Base-by-base conservation (phyloP, 345 rosid species). In the Eucalyptus cloeziana region DNA sequence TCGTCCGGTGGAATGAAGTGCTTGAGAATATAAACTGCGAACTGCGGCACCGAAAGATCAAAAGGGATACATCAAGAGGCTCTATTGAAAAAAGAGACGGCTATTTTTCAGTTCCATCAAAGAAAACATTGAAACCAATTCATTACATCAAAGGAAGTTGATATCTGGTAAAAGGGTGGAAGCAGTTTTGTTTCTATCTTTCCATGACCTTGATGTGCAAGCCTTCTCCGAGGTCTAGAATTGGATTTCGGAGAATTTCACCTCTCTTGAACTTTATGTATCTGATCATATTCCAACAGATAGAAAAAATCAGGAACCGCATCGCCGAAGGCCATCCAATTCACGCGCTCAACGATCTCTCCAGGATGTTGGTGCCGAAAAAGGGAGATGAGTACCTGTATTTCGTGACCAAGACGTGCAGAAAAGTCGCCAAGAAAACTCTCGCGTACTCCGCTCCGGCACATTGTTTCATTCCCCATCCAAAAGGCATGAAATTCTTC, bases 401-500 rank as follows among this genome's bases (percentile, higher is more conserved):
- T 67, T 16, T 67, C 12, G 22, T 31, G 79, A 67, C 40, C 79
- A 67, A 67, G 22, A 67, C 12, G 79, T 67, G 40, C 40, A 67
- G 43, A 31, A 67, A 67, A 67, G 79, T 67, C 43, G 22, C 79
- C 43, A 67, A 8, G 79, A 67, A 60, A 19, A 88, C 86, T 71
- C 87, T 88, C 7, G 86, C 16, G 45, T 86, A 91, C 33, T 91
- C 93, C 10, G 90, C 91, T 21, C 94, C 94, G 6, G 89, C 91
- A 47, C 92, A 88, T 40, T 91, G 90, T 52, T 87, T 92, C 60
- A 81, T 89, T 33, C 94, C 92, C 45, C 89, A 88, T 10, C 93
- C 91, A 9, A 89, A 92, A 6, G 94, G 93, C 90, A 90, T 88
- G 86, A 91, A 89, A 58, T 92, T 90, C 89, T 88, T 89, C 10